Percentiles rank a stretch among this genome's conserved stretches.
Conservation (phyloP, 2,329 filamentous ascomycete genomes). For the Colletotrichum chlorophyti region DNA sequence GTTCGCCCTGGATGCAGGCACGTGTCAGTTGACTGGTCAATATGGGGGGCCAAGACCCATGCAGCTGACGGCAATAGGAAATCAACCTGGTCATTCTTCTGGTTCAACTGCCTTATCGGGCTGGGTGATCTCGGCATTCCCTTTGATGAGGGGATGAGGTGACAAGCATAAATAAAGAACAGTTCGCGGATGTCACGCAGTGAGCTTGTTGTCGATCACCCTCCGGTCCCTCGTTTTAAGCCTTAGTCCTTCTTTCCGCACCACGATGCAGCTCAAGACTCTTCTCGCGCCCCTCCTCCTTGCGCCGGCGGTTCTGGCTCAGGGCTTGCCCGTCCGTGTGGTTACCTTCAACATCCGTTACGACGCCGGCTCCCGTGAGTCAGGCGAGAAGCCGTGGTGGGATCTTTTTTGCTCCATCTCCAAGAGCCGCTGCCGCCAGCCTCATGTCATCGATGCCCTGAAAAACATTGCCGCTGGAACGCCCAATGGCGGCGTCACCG, state of each 20-base stretch:
- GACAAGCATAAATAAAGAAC: constrained; percentile 3
- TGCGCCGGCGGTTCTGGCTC: constrained; percentile 1
- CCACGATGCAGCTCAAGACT: constrained; percentile 20
- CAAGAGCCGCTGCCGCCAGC: constrained; percentile 51
- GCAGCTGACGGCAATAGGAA: neutral
- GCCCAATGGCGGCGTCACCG: constrained; percentile 45
- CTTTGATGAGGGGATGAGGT: neutral
- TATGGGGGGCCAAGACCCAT: neutral
- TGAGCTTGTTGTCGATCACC: neutral
- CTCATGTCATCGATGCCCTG: constrained; percentile 63
- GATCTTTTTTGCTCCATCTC: constrained; percentile 33
- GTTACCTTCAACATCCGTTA: constrained; percentile 74
- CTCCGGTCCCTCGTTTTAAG: neutral
- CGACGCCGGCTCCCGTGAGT: constrained; percentile 57
- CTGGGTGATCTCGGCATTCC: neutral
- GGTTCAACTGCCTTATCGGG: constrained; percentile 14
- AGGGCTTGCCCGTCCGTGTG: constrained; percentile 55
- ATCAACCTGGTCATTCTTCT: neutral
- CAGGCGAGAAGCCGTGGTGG: constrained; percentile 66
- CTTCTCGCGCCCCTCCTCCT: constrained; percentile 11
- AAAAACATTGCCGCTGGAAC: constrained; percentile 55
- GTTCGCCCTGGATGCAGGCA: constrained; percentile 1
- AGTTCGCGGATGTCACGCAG: neutral
- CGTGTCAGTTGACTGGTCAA: neutral
- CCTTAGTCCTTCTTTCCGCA: neutral